These are phyloP conservation scores for Xylaria longipes DNA, from an alignment of 495 filamentous ascomycete genomes.

Conservation along the genomic window DNA sequence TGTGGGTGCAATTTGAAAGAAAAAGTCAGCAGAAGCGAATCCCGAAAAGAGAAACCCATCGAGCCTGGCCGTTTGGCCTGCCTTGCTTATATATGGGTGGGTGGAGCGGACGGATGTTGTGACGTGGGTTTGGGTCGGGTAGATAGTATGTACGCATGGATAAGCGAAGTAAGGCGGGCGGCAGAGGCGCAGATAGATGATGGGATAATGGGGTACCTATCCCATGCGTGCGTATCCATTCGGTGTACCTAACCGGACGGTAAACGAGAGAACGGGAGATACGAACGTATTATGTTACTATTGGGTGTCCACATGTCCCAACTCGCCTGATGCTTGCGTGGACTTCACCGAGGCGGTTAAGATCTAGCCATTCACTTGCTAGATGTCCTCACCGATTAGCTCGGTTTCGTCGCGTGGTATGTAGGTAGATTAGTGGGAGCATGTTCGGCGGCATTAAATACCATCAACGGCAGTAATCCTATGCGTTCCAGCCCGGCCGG, in stretches of 20 bases:
- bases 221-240: not conserved
- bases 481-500: slow-evolving; percentile 15
- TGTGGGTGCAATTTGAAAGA: not conserved
- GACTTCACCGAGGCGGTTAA: not conserved
- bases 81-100: slow-evolving; percentile 18
- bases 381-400: slow-evolving; percentile 7
- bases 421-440: too few relatives aligned
- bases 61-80: not conserved
- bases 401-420: not conserved
- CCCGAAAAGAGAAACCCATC: not conserved
- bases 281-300: slow-evolving; percentile 11
- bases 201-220: not conserved
- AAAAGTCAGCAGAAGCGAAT: not conserved
- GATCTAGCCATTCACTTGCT: not conserved
- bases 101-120: slow-evolving; percentile 16
- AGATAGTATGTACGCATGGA: slow-evolving; percentile 16
- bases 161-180: slow-evolving; percentile 18
- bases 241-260: slow-evolving; percentile 8
- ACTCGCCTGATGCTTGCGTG: not conserved
- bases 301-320: slow-evolving; percentile 2
- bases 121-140: slow-evolving; percentile 8
- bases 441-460: not conserved
- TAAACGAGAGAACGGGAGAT: not conserved
- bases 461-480: not conserved
- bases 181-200: slow-evolving; percentile 19